These are phyloP conservation scores for Trametes villosa DNA, from an alignment of 768 basidiomycete species.

Conservation along the genomic window DNA sequence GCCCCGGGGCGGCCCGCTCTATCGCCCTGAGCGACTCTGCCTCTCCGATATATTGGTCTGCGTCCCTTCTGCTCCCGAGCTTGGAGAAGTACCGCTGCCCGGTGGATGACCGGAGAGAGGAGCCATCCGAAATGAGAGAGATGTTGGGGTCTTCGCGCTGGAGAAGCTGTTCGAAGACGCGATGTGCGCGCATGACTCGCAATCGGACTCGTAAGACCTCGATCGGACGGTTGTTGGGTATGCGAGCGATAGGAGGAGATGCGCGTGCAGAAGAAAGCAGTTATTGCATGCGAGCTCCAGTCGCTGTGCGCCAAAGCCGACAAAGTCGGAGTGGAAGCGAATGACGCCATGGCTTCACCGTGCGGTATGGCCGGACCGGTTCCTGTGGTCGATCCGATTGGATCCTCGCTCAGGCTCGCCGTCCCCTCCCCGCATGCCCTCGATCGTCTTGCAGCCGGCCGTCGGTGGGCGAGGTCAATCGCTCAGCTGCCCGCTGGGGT, in stretches of 20 bases:
- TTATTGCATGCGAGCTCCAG: background rate
- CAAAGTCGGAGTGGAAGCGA: background rate
- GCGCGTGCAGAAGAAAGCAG: background rate
- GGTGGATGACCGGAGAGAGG: slow-evolving; percentile 59
- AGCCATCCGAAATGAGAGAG: slow-evolving; percentile 47
- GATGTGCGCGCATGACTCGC: slow-evolving; percentile 14
- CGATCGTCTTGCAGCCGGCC: no score
- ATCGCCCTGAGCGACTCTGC: slow-evolving; percentile 70
- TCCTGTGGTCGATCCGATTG: background rate
- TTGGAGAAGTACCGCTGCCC: slow-evolving; percentile 69
- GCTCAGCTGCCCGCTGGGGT: no score
- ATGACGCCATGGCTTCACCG: slow-evolving; percentile 5
- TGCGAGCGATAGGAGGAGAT: background rate
- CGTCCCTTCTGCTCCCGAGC: slow-evolving; percentile 51
- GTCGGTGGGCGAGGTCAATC: background rate
- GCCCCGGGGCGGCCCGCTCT: slow-evolving; percentile 62
- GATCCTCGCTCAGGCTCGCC: background rate
- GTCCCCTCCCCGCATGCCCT: background rate
- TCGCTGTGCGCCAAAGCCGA: background rate
- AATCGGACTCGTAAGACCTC: no score
- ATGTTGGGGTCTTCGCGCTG: slow-evolving; percentile 52
- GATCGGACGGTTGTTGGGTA: no score
- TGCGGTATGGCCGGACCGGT: background rate
- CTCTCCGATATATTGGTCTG: slow-evolving; percentile 72
- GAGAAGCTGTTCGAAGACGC: slow-evolving; percentile 49